Evolutionary conservation across 352 stramenopile genomes (phyloP), one percentile per base, ranked within the genome.

Genomic region (Aphanomyces euteiches): DNA sequence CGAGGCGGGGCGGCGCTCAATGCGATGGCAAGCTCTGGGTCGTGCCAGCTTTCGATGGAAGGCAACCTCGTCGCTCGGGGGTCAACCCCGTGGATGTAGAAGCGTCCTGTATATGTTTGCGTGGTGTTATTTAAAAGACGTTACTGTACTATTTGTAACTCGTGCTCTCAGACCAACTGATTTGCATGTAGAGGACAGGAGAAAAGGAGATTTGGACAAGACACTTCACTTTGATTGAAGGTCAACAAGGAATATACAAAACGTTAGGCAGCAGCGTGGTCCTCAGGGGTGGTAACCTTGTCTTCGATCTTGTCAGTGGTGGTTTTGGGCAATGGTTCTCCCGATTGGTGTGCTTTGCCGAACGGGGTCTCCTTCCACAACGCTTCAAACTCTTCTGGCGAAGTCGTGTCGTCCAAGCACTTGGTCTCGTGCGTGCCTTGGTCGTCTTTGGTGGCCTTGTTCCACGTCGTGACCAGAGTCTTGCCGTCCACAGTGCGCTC

Each of bases 401-500:
- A 28, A 28, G 28, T 12, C 21, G 76, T 78, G 40, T 77, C 76
- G 43, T 86, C 73, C 5, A 79, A 84, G 73, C 79, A 87, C 40
- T 86, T 78, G n/a, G 75, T 79, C 53, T 83, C 72, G 77, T 91
- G 81, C 50, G 89, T 77, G 37, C 86, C 84, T 39, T 89, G 56
- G 43, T 92, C 86, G 28, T 90, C 75, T 63, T 77, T 81, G 69
- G 74, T 66, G 71, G 84, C 77, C 71, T 82, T 83, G 73, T 80
- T 89, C 87, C 87, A 95, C 19, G 85, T 73, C n/a, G 77, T 89
- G 77, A 88, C 83, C 38, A 93, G n/a, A 5, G 74, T 76, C 53
- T 84, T 84, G 8, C 76, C 83, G 7, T 79, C 67, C 5, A 93
- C 66, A 38, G 91, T 77, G 17, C 87, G 85, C 69, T 95, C 85